Evolutionary conservation across 2,329 filamentous ascomycete species (phyloP).

Genomic region (Grosmannia huntii): DNA sequence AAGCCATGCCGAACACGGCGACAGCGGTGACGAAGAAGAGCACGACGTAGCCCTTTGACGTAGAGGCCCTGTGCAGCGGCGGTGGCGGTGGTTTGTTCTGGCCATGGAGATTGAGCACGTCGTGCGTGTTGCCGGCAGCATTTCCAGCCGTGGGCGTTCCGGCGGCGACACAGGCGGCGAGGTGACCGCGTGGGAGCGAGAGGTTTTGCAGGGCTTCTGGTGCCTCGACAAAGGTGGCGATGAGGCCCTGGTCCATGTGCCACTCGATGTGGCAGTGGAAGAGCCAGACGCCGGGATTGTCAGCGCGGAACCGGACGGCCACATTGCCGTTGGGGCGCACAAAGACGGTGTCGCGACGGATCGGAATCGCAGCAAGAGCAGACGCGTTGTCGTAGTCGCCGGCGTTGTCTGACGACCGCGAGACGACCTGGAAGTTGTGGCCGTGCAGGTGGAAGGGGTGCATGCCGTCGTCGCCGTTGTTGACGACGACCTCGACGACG

Average conservation of each 20-base stretch:
- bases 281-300: constrained; percentile 33
- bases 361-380: constrained; percentile 39
- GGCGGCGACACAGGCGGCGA: constrained; percentile 37
- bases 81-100: constrained; percentile 11
- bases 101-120: constrained; percentile 16
- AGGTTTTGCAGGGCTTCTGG: constrained; percentile 31
- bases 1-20: constrained; percentile 54
- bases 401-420: constrained; percentile 46
- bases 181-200: constrained; percentile 48
- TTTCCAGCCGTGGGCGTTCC: constrained; percentile 13
- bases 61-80: constrained; percentile 27
- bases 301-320: constrained; percentile 36
- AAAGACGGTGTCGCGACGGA: constrained; percentile 35
- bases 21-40: constrained; percentile 58
- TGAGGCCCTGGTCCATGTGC: constrained; percentile 36
- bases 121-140: constrained; percentile 14
- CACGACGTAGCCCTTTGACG: constrained; percentile 57
- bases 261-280: constrained; percentile 43
- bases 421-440: constrained; percentile 25
- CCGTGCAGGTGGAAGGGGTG: constrained; percentile 14
- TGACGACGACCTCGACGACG: constrained; percentile 57
- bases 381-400: constrained; percentile 33
- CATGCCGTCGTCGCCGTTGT: constrained; percentile 12
- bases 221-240: constrained; percentile 28
- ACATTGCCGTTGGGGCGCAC: constrained; percentile 32